A percentile compares a stretch with the other conserved stretches of the same genome.
Conservation (phyloP, 345 rosid species). For the Ricinus communis region DNA sequence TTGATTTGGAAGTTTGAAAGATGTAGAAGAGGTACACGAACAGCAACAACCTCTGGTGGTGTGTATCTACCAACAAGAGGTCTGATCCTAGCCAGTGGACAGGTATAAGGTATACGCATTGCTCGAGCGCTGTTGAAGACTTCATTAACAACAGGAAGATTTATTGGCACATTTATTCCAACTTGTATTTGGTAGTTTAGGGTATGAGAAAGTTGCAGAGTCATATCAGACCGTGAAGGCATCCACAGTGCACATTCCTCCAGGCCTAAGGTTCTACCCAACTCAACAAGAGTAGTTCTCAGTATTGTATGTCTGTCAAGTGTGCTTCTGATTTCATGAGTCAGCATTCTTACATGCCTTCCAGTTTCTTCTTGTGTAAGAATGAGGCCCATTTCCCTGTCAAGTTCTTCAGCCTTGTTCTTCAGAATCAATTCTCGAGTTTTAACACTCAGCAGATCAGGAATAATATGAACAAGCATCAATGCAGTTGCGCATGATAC, state of each 20-base stretch:
- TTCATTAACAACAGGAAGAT: slow-evolving; percentile 55
- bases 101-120: slow-evolving; percentile 61
- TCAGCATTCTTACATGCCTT: slow-evolving; percentile 90
- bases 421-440: slow-evolving; percentile 77
- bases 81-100: slow-evolving; percentile 75
- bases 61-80: slow-evolving; percentile 61
- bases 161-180: slow-evolving; percentile 61
- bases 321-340: slow-evolving; percentile 93
- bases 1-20: slow-evolving; percentile 79
- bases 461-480: slow-evolving; percentile 89
- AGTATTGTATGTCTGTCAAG: slow-evolving; percentile 82
- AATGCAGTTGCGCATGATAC: slow-evolving; percentile 88
- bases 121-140: slow-evolving; percentile 70
- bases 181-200: slow-evolving; percentile 59
- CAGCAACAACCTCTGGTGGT: slow-evolving; percentile 83
- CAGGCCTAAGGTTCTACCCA: slow-evolving; percentile 72
- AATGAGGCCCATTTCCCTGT: slow-evolving; percentile 84
- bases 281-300: slow-evolving; percentile 86
- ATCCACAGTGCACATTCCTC: slow-evolving; percentile 97
- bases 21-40: slow-evolving; percentile 87
- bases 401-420: slow-evolving; percentile 85
- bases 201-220: slow-evolving; percentile 75
- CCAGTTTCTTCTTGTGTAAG: slow-evolving; percentile 93
- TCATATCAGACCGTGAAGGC: slow-evolving; percentile 68
- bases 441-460: slow-evolving; percentile 78